Conservation (phyloP, 148 eudicot species). For the Rhododendron henanense region DNA sequence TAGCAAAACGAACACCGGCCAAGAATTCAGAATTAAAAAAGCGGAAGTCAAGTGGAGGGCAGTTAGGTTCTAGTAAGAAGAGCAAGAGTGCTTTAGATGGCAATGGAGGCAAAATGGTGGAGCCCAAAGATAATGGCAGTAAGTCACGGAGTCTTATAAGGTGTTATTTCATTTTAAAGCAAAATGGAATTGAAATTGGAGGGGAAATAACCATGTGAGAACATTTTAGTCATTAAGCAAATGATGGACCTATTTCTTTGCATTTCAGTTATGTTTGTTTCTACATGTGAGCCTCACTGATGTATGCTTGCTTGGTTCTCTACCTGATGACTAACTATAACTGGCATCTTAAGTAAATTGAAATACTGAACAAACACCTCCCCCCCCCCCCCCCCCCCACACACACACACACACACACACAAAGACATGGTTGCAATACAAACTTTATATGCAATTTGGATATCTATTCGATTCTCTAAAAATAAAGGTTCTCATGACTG, state of each 20-base stretch:
- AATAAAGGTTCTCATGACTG: neutral
- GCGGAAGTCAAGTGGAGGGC: slow-evolving; percentile 29
- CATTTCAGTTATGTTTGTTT: neutral
- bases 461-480: neutral
- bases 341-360: neutral
- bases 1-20: slow-evolving; percentile 14
- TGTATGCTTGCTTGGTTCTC: neutral
- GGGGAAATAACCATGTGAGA: neutral
- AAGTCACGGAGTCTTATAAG: slow-evolving; percentile 19
- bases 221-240: neutral
- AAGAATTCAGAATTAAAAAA: slow-evolving; percentile 24
- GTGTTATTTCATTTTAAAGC: neutral
- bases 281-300: neutral
- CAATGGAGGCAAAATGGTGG: slow-evolving; percentile 26
- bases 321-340: neutral
- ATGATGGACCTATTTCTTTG: neutral
- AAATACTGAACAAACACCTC: no score
- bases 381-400: no score
- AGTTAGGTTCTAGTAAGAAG: slow-evolving; percentile 36
- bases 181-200: neutral
- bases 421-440: neutral
- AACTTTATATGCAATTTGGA: neutral
- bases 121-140: slow-evolving; percentile 34
- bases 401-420: no score
- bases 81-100: slow-evolving; percentile 33